Base-by-base conservation (phyloP, 2,329 filamentous ascomycete species). In the Cladosporium sp. region DNA sequence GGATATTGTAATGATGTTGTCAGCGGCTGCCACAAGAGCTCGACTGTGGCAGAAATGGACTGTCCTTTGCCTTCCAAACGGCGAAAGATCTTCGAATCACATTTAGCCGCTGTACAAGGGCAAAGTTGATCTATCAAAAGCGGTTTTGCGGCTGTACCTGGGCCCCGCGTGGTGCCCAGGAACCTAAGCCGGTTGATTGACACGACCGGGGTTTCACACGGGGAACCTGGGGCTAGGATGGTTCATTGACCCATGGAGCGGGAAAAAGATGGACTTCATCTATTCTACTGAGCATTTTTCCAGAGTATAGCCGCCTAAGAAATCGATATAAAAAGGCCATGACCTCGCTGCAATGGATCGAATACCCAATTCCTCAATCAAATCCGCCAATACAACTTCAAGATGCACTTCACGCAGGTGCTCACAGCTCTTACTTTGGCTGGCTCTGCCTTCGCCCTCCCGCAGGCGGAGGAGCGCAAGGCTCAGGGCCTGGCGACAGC, bases 401-500 rank as follows among this genome's bases (percentile, higher is more conserved):
- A 30, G 41, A 65, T 65, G 63, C 63, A 60, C 26, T 60, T 65
- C 63, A 38, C 63, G 21, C 55, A 65, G 21, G 21, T 65, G 7
- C 41, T 60, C 44, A 54, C 63, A 32, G 21, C 57, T 24, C 63
- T 65, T 18, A 26, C 63, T 41, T 28, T 65, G 44, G 57, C 63
- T 28, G 63, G 44, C n/a, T 26, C 44, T 44, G 63, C 63, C 14
- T 30, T 65, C 55, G 63, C 63, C 44, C 10, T 12, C 18, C 55
- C 41, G 5, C 41, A 54, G 5, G 28, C 52, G 3, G 32, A 55
- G n/a, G 49, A 59, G 15, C 61, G 36, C 28, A 60, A 65, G 12
- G 44, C 34, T 30, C 57, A 52, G 15, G 57, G 70, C 12, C 67
- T 71, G 14, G 64, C 64, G 30, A 60, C 57, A 28, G 65, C 69